Conservation (phyloP, 306 rosid species). For the Malus sieversii region DNA sequence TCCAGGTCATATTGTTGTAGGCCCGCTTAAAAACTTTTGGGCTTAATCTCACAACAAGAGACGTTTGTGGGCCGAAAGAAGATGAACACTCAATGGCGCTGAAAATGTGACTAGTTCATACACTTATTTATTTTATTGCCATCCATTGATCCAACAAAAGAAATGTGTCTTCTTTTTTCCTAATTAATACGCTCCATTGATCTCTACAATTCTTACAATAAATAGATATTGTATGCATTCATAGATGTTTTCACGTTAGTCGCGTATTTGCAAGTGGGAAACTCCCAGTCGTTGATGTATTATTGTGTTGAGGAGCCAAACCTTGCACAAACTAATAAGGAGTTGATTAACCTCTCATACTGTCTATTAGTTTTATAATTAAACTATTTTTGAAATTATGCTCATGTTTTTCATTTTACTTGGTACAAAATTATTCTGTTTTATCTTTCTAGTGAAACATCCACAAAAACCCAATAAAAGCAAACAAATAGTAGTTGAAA, state of each 20-base stretch:
- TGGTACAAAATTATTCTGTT: constrained; percentile 37
- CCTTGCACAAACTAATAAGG: too few species aligned
- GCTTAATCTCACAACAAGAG: not conserved
- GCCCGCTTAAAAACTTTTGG: not conserved
- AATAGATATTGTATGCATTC: not conserved
- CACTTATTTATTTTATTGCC: not conserved
- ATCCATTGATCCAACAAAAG: constrained; percentile 12
- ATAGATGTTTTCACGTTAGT: too few species aligned
- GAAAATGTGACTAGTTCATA: not conserved
- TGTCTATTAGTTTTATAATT: too few species aligned
- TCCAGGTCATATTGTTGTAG: not conserved
- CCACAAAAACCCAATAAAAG: constrained; percentile 6
- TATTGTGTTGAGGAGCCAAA: too few species aligned
- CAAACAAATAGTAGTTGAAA: not conserved
- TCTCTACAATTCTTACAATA: not conserved
- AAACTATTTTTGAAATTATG: constrained; percentile 2
- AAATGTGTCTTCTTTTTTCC: not conserved
- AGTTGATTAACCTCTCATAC: too few species aligned
- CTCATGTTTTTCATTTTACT: not conserved
- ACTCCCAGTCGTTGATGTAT: too few species aligned
- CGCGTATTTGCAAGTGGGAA: not conserved
- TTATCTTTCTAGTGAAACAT: constrained; percentile 39
- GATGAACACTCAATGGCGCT: not conserved
- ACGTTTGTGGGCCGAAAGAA: constrained; percentile 2
- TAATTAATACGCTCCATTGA: not conserved